Conservation (phyloP, 495 filamentous ascomycete species). For the Hypoxylon cercidicola region DNA sequence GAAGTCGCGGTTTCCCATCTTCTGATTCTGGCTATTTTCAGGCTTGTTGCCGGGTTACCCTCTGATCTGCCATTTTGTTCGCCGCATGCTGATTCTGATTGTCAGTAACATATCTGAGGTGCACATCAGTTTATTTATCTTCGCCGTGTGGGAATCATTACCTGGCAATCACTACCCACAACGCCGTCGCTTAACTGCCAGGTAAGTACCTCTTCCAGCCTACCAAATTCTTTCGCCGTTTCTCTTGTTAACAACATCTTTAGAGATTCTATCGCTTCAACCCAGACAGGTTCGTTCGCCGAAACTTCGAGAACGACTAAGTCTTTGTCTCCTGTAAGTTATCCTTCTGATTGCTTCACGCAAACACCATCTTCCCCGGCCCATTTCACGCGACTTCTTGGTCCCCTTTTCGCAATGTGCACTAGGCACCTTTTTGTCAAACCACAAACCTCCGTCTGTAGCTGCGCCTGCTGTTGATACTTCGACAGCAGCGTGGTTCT, state of each 20-base stretch:
- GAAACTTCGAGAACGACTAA: not conserved
- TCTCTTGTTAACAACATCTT: no score
- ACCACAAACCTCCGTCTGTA: no score
- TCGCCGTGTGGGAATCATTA: not conserved
- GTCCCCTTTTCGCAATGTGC: not conserved
- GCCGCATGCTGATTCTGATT: no score
- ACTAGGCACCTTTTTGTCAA: not conserved
- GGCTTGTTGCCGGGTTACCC: no score
- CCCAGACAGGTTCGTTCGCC: no score
- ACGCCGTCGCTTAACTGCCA: not conserved
- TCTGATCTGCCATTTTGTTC: no score
- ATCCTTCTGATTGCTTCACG: constrained; percentile 28
- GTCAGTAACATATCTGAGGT: no score
- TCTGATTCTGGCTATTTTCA: no score
- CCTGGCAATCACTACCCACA: not conserved
- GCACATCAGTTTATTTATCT: not conserved
- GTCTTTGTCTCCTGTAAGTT: constrained; percentile 15
- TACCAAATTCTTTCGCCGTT: not conserved
- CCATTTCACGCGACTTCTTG: not conserved
- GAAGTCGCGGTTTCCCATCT: no score
- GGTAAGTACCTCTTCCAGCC: not conserved
- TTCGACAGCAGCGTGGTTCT: no score
- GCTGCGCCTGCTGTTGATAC: no score
- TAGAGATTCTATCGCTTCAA: no score
- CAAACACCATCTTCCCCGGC: constrained; percentile 16